Evolutionary conservation across 2,329 filamentous ascomycete genomes (phyloP), one percentile per base, ranked within the genome.

Genomic region (Sclerotinia trifoliorum): DNA sequence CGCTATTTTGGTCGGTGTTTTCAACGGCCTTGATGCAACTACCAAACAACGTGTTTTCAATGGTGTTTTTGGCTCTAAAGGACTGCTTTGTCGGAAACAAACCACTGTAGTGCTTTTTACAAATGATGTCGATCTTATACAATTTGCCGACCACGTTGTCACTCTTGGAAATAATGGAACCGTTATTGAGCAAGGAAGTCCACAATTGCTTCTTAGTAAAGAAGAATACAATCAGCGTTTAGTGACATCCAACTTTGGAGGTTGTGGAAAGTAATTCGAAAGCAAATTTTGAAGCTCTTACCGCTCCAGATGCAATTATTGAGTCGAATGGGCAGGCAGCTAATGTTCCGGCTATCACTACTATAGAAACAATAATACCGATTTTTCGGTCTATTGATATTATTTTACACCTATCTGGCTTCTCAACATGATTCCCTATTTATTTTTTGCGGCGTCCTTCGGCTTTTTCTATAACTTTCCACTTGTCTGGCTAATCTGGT

Each of bases 121-220:
- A 21, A 48, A 68, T 68, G 48, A 61, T 80, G 78, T 71, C 71
- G 42, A 81, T 77, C 68, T 79, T 49, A 77, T 78, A 21, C 73
- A 67, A 32, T 68, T 74, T 64, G 78, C 80, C 5, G 82, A 86
- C 49, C 74, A 79, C n/a, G 77, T 83, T 39, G 71, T 82, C 8
- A 75, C 77, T 26, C 70, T 82, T 21, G 73, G 66, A 5, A 62
- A 77, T 35, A 74, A 76, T 8, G 66, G 63, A 24, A 72, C 56
- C 2, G 39, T 79, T 42, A 65, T 70, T 8, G 76, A 78, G 19
- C 77, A 80, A 69, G 81, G 81, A 1, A 74, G 73, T 72, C 13
- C 72, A 76, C 69, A 70, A 2, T 39, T 49, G 15, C 39, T 67
- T 13, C 24, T 44, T 21, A 29, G 26, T 32, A 54, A 3, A 8